phyloP scores from a whole-genome alignment of 495 filamentous ascomycete species.

The Pyronema omphalodes region DNA sequence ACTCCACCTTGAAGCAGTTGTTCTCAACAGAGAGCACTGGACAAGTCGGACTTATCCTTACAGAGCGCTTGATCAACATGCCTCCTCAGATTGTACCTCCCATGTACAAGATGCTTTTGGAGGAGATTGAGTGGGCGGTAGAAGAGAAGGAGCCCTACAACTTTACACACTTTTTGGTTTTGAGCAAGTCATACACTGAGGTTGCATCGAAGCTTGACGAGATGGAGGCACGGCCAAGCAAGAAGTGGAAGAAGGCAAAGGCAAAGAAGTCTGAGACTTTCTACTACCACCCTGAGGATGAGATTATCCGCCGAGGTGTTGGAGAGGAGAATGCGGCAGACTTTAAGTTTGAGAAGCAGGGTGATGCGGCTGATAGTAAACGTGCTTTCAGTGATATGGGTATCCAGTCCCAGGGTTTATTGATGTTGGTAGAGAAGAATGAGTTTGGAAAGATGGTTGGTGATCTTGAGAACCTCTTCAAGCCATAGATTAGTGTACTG shows the following conservation, averaged over 20 bases:
- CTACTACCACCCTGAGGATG: slow-evolving; percentile 96
- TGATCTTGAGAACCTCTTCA: slow-evolving; percentile 5
- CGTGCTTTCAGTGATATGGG: slow-evolving; percentile 86
- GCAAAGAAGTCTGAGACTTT: slow-evolving; percentile 35
- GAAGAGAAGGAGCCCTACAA: slow-evolving; percentile 83
- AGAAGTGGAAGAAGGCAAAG: slow-evolving; percentile 54
- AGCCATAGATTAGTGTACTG: not conserved
- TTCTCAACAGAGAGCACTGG: slow-evolving; percentile 30
- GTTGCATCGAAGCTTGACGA: slow-evolving; percentile 62
- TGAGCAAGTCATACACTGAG: slow-evolving; percentile 81
- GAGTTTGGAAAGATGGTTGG: slow-evolving; percentile 31
- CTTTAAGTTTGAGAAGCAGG: slow-evolving; percentile 60
- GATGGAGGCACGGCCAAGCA: slow-evolving; percentile 46
- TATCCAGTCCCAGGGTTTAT: slow-evolving; percentile 59
- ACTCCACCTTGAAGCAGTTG: slow-evolving; percentile 33
- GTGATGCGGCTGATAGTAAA: slow-evolving; percentile 68
- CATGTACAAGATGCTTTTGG: slow-evolving; percentile 88
- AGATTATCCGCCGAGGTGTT: slow-evolving; percentile 47
- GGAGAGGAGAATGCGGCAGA: slow-evolving; percentile 38
- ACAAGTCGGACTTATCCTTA: slow-evolving; percentile 60
- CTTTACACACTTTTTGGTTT: slow-evolving; percentile 80
- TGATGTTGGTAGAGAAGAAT: slow-evolving; percentile 55
- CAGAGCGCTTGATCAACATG: slow-evolving; percentile 89
- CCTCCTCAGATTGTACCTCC: slow-evolving; percentile 79
- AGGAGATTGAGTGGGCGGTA: slow-evolving; percentile 78